A percentile compares a stretch with the other conserved stretches of the same genome.
phyloP scores from a whole-genome alignment of 2,329 filamentous ascomycete species.

The Spiromastix sp. region DNA sequence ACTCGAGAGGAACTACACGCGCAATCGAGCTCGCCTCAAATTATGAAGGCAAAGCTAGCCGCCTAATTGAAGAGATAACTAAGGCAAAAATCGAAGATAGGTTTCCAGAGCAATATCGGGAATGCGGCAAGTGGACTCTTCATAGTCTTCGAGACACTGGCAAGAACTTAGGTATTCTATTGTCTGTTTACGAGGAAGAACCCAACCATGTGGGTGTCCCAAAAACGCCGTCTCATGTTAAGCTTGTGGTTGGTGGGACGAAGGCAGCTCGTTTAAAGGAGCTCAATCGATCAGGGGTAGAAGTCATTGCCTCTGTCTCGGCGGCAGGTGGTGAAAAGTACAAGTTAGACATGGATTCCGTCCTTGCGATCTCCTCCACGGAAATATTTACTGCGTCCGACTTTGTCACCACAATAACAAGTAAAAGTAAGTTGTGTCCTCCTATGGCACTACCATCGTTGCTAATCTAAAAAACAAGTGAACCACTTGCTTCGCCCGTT shows the following conservation, averaged over 20 bases:
- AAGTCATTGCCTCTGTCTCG: constrained; percentile 55
- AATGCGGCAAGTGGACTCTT: constrained; percentile 70
- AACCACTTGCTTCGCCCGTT: constrained; percentile 62
- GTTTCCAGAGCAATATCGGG: constrained; percentile 73
- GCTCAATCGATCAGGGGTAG: constrained; percentile 26
- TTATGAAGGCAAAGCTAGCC: constrained; percentile 67
- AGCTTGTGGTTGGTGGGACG: constrained; percentile 27
- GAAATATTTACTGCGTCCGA: constrained; percentile 65
- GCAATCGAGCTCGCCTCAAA: constrained; percentile 63
- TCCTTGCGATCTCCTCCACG: constrained; percentile 60
- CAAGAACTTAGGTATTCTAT: constrained; percentile 45
- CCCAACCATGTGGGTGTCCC: constrained; percentile 41
- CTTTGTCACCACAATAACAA: constrained; percentile 63
- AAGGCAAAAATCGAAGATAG: constrained; percentile 80
- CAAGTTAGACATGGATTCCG: constrained; percentile 49
- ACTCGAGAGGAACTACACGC: constrained; percentile 37
- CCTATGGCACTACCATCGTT: neutral
- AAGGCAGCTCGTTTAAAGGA: constrained; percentile 19
- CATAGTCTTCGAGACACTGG: constrained; percentile 53
- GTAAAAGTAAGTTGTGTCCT: constrained; percentile 51
- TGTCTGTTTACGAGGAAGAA: constrained; percentile 33
- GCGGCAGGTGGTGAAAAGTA: constrained; percentile 54
- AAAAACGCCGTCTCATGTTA: constrained; percentile 27
- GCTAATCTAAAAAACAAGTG: constrained; percentile 38
- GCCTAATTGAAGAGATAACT: constrained; percentile 72